Evolutionary conservation across 495 filamentous ascomycete species (phyloP), one percentile per base, ranked within the genome.

Genomic region (Hapsidospora chrysogenum): DNA sequence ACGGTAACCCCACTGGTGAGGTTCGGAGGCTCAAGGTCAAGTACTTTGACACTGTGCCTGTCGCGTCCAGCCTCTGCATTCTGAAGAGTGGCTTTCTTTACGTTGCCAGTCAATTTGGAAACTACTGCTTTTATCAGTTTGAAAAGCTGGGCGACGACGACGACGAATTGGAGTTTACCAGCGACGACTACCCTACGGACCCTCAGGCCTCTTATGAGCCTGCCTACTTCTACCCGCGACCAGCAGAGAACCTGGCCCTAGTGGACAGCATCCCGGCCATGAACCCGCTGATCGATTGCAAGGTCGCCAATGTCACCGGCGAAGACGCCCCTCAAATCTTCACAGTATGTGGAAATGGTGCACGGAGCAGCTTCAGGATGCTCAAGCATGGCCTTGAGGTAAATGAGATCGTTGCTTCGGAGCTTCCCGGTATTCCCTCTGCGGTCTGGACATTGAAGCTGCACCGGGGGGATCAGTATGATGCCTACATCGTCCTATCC

Each of bases 311-410:
- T 44, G 57, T 92, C 13, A 79, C 77, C 0, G 76, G 81, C 31
- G 89, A 94, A 41, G 92, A 96, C 48, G 86, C 87, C 2, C 89
- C 89, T 9, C 92, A 99, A 51, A 94, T 99, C 25, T 95, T 93
- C 57, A 74, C 84, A 0, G 66, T 95, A 11, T 89, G 80, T 49
- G 89, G 89, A 3, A 79, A 78, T 21, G 82, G 89, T 7, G 83
- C 84, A 35, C 66, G 81, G 39, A 95, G 87, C 49, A 78, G 75
- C 15, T 92, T 99, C 56, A 72, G 86, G 36, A 92, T 77, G 22
- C 60, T 95, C 13, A 92, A 89, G 47, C 85, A 99, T 53, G 87
- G 87, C 0, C 61, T 99, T 3, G 79, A 92, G 44, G 85, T 94
- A 9, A 80, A 79, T 2, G 89, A 99, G 45, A 89, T 96, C 32